Conservation (phyloP, 2,329 filamentous ascomycete species). For the Laburnicola sp. region DNA sequence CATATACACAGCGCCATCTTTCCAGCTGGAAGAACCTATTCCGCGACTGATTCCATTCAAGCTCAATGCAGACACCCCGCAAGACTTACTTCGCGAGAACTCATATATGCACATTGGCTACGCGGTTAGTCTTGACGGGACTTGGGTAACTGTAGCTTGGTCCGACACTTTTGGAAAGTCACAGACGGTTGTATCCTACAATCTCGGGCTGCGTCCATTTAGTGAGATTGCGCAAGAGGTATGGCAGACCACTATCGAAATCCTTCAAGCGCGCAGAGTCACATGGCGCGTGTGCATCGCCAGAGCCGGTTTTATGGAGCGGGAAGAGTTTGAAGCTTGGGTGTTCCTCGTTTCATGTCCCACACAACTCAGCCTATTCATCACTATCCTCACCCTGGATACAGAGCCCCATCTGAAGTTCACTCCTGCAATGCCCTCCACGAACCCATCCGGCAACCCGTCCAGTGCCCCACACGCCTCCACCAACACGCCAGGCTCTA, state of each 20-base stretch:
- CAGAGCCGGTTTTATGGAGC: conserved; percentile 69
- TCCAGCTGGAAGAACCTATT: conserved; percentile 70
- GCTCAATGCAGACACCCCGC: conserved; percentile 66
- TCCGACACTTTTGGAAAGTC: conserved; percentile 75
- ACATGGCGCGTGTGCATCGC: conserved; percentile 78
- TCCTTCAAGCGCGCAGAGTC: conserved; percentile 70
- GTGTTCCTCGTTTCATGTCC: conserved; percentile 41
- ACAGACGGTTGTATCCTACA: conserved; percentile 74
- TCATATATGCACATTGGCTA: conserved; percentile 81
- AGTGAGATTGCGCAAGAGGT: conserved; percentile 72
- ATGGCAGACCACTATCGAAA: conserved; percentile 75
- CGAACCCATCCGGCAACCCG: conserved; percentile 20
- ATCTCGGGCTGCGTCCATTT: conserved; percentile 65
- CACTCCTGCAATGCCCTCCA: conserved; percentile 52
- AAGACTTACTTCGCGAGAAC: conserved; percentile 75
- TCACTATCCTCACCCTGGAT: conserved; percentile 66
- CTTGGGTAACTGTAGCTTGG: conserved; percentile 81
- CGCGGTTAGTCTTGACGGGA: conserved; percentile 71
- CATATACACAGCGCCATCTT: conserved; percentile 65
- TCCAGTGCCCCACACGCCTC: conserved; percentile 16
- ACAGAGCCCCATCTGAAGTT: conserved; percentile 66
- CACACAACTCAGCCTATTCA: conserved; percentile 43
- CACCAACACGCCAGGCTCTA: conserved; percentile 42
- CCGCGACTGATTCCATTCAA: conserved; percentile 78
- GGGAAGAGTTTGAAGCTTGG: conserved; percentile 61